Evolutionary conservation across 2,329 filamentous ascomycete species (phyloP).

Genomic region (Penicillium sp.): DNA sequence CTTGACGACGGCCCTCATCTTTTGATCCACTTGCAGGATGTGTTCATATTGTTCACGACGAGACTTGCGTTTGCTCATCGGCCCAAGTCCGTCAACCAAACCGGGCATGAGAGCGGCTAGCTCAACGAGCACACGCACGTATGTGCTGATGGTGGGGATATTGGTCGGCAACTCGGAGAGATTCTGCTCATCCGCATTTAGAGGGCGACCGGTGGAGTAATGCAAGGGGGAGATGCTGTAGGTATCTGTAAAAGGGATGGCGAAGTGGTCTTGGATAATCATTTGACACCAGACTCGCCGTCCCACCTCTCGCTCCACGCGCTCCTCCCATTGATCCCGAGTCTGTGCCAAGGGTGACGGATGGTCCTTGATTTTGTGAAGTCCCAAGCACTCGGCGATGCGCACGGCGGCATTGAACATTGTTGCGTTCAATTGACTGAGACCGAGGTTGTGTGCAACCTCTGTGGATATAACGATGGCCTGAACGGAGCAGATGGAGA

Average conservation of each 20-base stretch:
- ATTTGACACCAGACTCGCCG: constrained; percentile 42
- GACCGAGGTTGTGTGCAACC: constrained; percentile 42
- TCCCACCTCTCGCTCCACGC: constrained; percentile 37
- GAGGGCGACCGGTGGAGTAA: constrained; percentile 35
- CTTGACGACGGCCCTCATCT: constrained; percentile 39
- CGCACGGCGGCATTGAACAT: constrained; percentile 40
- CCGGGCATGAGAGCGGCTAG: constrained; percentile 40
- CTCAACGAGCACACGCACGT: constrained; percentile 32
- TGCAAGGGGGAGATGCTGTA: constrained; percentile 42
- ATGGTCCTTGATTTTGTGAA: constrained; percentile 30
- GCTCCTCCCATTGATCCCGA: constrained; percentile 28
- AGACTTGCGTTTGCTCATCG: constrained; percentile 35
- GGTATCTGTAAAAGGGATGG: constrained; percentile 40
- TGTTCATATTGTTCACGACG: constrained; percentile 41
- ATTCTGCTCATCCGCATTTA: constrained; percentile 41
- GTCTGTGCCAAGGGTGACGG: constrained; percentile 6
- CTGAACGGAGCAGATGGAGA: constrained; percentile 35
- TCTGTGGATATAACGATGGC: constrained; percentile 43
- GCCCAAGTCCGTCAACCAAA: constrained; percentile 37
- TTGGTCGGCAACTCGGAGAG: constrained; percentile 21
- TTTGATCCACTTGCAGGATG: constrained; percentile 37
- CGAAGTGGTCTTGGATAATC: constrained; percentile 43
- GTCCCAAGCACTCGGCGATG: constrained; percentile 37
- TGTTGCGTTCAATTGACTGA: constrained; percentile 40
- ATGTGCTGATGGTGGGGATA: constrained; percentile 28